A percentile compares a stretch with the other conserved stretches of the same genome.
Evolutionary conservation across 2,329 filamentous ascomycete species (phyloP).

Genomic region (Volutella citrinella): DNA sequence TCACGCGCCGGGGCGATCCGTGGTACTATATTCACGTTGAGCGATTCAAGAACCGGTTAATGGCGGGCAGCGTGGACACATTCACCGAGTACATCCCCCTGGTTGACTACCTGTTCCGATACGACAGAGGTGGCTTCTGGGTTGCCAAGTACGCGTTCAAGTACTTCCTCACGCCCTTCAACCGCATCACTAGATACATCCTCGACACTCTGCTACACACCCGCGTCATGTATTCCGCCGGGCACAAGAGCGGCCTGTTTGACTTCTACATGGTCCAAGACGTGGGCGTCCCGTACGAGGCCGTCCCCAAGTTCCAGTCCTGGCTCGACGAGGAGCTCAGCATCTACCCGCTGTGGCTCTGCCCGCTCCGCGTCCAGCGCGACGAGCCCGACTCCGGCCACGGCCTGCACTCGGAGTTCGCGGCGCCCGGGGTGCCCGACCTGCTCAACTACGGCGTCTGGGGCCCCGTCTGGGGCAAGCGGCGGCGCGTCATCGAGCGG

Average conservation of each 20-base stretch:
- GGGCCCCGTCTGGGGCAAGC: slow-evolving; percentile 45
- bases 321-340: slow-evolving; percentile 44
- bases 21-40: slow-evolving; percentile 74
- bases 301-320: slow-evolving; percentile 40
- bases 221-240: slow-evolving; percentile 61
- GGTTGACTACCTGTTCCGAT: slow-evolving; percentile 67
- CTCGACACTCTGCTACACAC: slow-evolving; percentile 63
- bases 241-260: slow-evolving; percentile 59
- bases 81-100: slow-evolving; percentile 56
- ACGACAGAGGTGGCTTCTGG: slow-evolving; percentile 70
- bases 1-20: slow-evolving; percentile 59
- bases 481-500: slow-evolving; percentile 45
- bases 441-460: slow-evolving; percentile 64
- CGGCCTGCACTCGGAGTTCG: slow-evolving; percentile 47
- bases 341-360: slow-evolving; percentile 57
- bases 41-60: slow-evolving; percentile 31
- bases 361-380: slow-evolving; percentile 46
- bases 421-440: slow-evolving; percentile 33
- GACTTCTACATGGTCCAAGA: slow-evolving; percentile 65
- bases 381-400: slow-evolving; percentile 39
- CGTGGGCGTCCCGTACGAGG: slow-evolving; percentile 48
- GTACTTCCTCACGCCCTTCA: slow-evolving; percentile 66
- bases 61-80: slow-evolving; percentile 15
- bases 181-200: slow-evolving; percentile 57
- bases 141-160: slow-evolving; percentile 58